Base-by-base conservation (phyloP, 2,329 filamentous ascomycete species). In the Truncatella angustata region DNA sequence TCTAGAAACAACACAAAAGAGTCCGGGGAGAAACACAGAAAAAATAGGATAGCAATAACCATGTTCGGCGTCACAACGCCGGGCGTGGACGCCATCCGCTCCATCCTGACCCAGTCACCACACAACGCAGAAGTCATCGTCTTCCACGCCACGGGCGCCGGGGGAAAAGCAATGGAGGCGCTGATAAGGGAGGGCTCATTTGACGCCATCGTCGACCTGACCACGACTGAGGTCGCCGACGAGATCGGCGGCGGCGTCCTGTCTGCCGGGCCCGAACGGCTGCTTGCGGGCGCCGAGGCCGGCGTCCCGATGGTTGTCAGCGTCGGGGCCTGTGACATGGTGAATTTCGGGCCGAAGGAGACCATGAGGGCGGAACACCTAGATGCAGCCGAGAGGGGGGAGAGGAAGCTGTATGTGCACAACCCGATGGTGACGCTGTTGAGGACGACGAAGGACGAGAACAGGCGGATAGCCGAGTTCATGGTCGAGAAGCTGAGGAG, bases 51-150 rank as follows among this genome's bases (percentile, higher is more conserved):
- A 5, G 86, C 78, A 0, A 78, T 89, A 21, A 88, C 86, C 2
- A 90, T 90, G 86, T 90, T 89, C 61, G 86, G 87, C 2, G 85
- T 90, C 5, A 90, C 87, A 0, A 90, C 86, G 0, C 84, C 85
- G 0, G 81, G 79, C 10, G 85, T 85, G 0, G 79, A 85, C 43
- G 67, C 65, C 1, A 78, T 86, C 2, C 75, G 83, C 0, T 58
- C 65, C 1, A 66, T 78, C 42, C 71, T 88, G 0, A 73, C 49
- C 20, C 16, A 80, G 48, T 54, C 65, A 1, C 66, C 68, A 2
- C 67, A 74, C 49, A 62, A 63, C 2, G 74, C 80, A 46, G 85
- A 88, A 57, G 75, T 79, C 2, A 86, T 82, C 57, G 73, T 88
- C 2, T 90, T 90, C 61, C 86, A 89, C 60, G 86, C 86, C 2